Conservation (phyloP, 2,329 filamentous ascomycete genomes). For the Orbilia javanica region DNA sequence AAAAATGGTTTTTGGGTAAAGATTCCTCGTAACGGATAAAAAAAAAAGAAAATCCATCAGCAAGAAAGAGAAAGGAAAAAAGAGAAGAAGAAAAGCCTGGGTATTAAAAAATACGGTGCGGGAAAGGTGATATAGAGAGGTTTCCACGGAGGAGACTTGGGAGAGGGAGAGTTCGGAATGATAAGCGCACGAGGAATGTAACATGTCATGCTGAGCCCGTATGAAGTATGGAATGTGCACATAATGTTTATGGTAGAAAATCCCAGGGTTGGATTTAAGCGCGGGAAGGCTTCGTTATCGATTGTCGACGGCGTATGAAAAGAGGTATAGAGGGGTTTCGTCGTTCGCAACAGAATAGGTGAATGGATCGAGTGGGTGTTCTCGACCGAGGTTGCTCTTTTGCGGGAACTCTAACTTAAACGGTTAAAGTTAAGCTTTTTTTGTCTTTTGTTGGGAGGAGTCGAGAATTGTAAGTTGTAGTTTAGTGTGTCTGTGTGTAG, state of each 20-base stretch:
- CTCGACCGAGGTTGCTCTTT: constrained; percentile 1
- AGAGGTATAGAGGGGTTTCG: background rate
- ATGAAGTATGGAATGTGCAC: constrained; percentile 20
- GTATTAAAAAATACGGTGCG: background rate
- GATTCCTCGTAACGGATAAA: too few species aligned
- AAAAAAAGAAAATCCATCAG: background rate
- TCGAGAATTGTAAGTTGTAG: constrained; percentile 4
- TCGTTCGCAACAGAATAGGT: background rate
- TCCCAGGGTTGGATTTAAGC: too few species aligned
- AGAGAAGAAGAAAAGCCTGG: background rate
- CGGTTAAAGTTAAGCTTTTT: constrained; percentile 42
- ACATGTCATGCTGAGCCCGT: background rate
- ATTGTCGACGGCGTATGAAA: background rate
- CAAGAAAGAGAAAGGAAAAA: constrained; percentile 1
- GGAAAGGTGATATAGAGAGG: constrained; percentile 1
- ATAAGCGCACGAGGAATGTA: constrained; percentile 26
- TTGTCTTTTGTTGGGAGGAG: constrained; percentile 2
- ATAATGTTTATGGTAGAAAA: background rate
- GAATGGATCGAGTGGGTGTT: background rate
- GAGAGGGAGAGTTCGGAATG: constrained; percentile 16
- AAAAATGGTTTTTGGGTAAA: constrained; percentile 21
- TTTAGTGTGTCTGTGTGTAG: background rate
- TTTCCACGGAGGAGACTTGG: background rate
- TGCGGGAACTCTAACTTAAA: constrained; percentile 49
- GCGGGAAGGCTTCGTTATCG: constrained; percentile 4